Evolutionary conservation across 306 rosid species (phyloP).

Genomic region (Trifolium subterraneum): DNA sequence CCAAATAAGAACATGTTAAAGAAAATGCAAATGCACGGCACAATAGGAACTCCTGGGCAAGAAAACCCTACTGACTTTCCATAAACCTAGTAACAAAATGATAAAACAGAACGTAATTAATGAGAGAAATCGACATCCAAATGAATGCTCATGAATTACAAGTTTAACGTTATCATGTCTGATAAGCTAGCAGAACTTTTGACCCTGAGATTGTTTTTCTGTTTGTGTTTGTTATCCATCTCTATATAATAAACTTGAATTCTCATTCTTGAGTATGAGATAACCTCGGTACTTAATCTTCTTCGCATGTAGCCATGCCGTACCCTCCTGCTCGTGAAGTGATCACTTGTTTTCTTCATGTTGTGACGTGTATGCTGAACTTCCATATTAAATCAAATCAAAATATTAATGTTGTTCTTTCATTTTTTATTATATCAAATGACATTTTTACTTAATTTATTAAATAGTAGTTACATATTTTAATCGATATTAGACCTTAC

Average conservation of each 20-base stretch:
- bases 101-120: constrained; percentile 29
- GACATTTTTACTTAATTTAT: not conserved
- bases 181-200: constrained; percentile 26
- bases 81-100: constrained; percentile 62
- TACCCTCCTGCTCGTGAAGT: constrained; percentile 24
- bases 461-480: not conserved
- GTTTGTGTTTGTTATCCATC: constrained; percentile 30
- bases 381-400: constrained; percentile 31
- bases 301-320: constrained; percentile 20
- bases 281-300: constrained; percentile 32
- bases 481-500: not conserved
- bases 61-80: constrained; percentile 80
- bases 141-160: constrained; percentile 20
- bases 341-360: constrained; percentile 11
- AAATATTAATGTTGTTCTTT: constrained; percentile 19
- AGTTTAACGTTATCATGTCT: constrained; percentile 21
- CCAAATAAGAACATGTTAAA: constrained; percentile 92
- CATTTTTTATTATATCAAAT: not conserved
- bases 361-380: not conserved
- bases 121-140: constrained; percentile 24
- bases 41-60: constrained; percentile 86
- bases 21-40: constrained; percentile 83
- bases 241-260: constrained; percentile 15
- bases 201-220: constrained; percentile 32
- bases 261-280: constrained; percentile 5